Evolutionary conservation across 306 rosid species (phyloP).

Genomic region (Trifolium repens): DNA sequence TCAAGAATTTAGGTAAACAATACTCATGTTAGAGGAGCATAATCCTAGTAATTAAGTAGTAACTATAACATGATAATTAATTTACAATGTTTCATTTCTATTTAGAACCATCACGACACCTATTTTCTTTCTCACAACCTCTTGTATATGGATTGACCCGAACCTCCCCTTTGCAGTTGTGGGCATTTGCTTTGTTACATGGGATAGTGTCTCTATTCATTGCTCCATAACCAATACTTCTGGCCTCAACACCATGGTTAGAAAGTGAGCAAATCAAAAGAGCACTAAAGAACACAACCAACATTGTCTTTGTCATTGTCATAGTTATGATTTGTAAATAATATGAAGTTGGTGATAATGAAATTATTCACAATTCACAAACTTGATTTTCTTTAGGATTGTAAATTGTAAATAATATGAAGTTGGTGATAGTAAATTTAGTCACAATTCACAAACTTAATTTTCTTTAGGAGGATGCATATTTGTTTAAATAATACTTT

Average conservation of each 20-base stretch:
- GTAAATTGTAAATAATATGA: not conserved
- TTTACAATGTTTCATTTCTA: not conserved
- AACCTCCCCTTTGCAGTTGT: not conserved
- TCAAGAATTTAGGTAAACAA: not conserved
- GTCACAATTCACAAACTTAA: not conserved
- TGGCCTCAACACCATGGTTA: not conserved
- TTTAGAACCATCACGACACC: not conserved
- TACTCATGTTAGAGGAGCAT: not conserved
- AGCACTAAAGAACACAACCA: conserved; percentile 6
- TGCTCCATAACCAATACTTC: not conserved
- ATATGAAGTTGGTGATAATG: not conserved
- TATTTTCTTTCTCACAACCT: not conserved
- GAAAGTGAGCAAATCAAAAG: not conserved
- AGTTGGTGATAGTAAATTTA: not conserved
- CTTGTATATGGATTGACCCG: not conserved
- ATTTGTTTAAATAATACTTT: not conserved
- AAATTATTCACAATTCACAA: not conserved
- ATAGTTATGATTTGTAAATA: not conserved
- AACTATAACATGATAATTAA: not conserved
- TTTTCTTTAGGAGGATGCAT: not conserved
- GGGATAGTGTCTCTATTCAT: not conserved
- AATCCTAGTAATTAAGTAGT: not conserved
- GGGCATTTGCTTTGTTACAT: not conserved
- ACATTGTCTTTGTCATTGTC: conserved; percentile 8
- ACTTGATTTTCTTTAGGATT: not conserved